These are phyloP conservation scores for Astragalus glycyphyllos DNA, from an alignment of 306 rosid genomes.

Conservation along the genomic window DNA sequence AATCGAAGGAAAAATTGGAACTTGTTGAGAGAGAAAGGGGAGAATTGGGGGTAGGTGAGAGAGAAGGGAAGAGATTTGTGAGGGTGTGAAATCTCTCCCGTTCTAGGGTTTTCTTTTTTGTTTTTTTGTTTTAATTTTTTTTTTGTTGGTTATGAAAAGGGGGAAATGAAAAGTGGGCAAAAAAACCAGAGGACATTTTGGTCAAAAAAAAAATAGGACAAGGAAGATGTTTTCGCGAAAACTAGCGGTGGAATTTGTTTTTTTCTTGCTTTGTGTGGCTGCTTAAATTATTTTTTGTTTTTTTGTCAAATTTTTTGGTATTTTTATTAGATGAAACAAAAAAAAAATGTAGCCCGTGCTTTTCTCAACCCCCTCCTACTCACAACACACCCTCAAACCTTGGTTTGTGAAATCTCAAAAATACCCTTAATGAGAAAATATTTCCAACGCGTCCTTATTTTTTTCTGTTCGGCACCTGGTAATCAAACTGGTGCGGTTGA, in stretches of 20 bases:
- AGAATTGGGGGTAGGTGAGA: conserved; percentile 24
- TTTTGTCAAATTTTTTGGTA: neutral
- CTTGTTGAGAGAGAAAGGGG: conserved; percentile 19
- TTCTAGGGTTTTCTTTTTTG: conserved; percentile 50
- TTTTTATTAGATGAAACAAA: no score
- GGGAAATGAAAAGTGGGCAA: neutral
- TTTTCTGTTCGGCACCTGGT: no score
- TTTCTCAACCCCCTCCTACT: no score
- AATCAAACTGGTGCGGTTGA: no score
- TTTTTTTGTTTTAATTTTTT: neutral
- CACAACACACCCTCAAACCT: no score
- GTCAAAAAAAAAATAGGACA: neutral
- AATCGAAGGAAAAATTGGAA: neutral
- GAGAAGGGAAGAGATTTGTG: conserved; percentile 49
- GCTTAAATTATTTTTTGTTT: neutral
- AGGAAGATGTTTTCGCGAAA: conserved; percentile 35
- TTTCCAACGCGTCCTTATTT: no score
- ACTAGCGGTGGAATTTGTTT: conserved; percentile 28
- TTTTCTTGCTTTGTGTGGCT: neutral
- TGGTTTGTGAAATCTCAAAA: no score
- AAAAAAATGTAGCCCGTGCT: no score
- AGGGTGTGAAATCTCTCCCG: conserved; percentile 50
- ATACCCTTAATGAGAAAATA: no score
- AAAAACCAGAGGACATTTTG: no score
- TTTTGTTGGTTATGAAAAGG: conserved; percentile 26